Evolutionary conservation across 345 rosid genomes (phyloP), one percentile per base, ranked within the genome.

Genomic region (Iberis pinnata): DNA sequence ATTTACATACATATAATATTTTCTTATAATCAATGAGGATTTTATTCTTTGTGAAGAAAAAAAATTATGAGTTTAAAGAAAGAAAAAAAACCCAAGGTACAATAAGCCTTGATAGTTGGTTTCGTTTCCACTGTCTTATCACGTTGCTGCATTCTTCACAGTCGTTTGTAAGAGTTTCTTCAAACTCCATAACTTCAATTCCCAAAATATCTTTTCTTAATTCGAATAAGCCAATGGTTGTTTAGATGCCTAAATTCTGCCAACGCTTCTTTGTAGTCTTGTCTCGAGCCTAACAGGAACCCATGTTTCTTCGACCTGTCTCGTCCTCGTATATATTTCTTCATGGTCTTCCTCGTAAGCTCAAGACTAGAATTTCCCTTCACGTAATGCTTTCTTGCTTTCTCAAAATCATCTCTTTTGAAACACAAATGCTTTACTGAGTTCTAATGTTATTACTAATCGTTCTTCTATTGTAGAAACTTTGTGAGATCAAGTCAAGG

Each of bases 261-360:
- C 12, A 18, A 42, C 45, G 48, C 46, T 47, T 59, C 51, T 43
- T 20, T 16, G 8, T 17, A 14, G 50, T 42, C 53, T 47, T 44
- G 7, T 15, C 32, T 24, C 27, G 18, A 22, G 38, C 18, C 7
- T 46, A 32, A 49, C 12, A 22, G 55, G 35, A 65, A 40, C 61
- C 20, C 22, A 79, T 71, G 80, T 65, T 68, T 69, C 67, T 65
- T 35, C 44, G 42, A 7, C 48, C 65, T 43, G 26, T 69, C 3
- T 66, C 75, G 16, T 71, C 75, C 9, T 49, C 70, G 33, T 66
- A 29, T 47, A 63, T 67, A 57, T 60, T 62, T 63, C 14, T 56
- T 49, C 56, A 37, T 40, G 26, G 36, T 29, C 46, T 71, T 53
- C 75, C 76, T 41, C 70, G 40, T 15, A 58, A 71, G 36, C 48